Conservation (phyloP, 208 protist species). For the Naegleria lovaniensis region DNA sequence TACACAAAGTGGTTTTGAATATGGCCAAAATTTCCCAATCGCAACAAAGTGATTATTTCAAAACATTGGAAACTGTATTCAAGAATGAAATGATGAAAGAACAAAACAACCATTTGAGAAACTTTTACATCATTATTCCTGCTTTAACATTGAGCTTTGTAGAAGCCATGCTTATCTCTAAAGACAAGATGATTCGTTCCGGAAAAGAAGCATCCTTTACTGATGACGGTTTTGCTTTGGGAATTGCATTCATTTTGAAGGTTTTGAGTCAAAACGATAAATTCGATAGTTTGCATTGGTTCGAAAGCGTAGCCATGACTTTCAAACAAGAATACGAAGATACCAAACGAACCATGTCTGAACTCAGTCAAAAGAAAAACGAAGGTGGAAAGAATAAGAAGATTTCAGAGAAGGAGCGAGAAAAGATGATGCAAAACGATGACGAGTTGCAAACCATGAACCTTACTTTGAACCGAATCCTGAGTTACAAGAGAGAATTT, state of each 20-base stretch:
- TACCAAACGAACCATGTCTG: neutral
- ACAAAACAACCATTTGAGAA: slow-evolving; percentile 72
- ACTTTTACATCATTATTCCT: slow-evolving; percentile 90
- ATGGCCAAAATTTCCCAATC: slow-evolving; percentile 70
- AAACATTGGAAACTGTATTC: slow-evolving; percentile 77
- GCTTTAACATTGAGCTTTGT: slow-evolving; percentile 83
- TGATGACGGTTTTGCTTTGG: slow-evolving; percentile 94
- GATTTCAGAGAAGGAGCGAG: slow-evolving; percentile 22
- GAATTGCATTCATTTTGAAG: slow-evolving; percentile 84
- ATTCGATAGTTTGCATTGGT: slow-evolving; percentile 91
- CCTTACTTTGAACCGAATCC: slow-evolving; percentile 34
- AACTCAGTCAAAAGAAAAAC: slow-evolving; percentile 37
- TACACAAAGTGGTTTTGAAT: slow-evolving; percentile 66
- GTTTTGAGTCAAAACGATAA: slow-evolving; percentile 77
- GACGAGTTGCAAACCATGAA: slow-evolving; percentile 42
- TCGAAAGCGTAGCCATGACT: neutral
- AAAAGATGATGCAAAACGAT: slow-evolving; percentile 39
- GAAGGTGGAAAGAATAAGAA: neutral
- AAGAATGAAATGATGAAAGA: slow-evolving; percentile 41
- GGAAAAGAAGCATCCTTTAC: slow-evolving; percentile 77
- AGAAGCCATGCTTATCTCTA: slow-evolving; percentile 79
- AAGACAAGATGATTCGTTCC: slow-evolving; percentile 84
- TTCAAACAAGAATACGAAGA: slow-evolving; percentile 13
- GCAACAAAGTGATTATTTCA: slow-evolving; percentile 87
- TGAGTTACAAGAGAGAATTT: slow-evolving; percentile 43